These are phyloP conservation scores for Radiomyces spectabilis DNA, from an alignment of 192 early-diverging fungal genomes.

Conservation along the genomic window DNA sequence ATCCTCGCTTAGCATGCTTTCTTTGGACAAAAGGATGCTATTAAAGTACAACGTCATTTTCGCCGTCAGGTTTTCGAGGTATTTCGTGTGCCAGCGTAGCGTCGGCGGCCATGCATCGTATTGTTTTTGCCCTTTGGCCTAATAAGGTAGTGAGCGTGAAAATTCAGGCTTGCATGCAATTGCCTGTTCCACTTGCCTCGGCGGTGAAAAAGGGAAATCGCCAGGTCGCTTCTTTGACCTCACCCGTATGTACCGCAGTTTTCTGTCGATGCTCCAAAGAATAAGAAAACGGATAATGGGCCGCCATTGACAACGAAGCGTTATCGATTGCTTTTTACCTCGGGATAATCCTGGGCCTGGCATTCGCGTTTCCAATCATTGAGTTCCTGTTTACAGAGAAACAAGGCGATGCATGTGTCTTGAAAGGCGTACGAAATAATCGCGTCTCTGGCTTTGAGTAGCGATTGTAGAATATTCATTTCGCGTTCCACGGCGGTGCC, in stretches of 20 bases:
- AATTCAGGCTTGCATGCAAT: conserved; percentile 16
- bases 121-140: conserved; percentile 22
- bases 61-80: conserved; percentile 35
- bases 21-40: conserved; percentile 35
- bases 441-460: conserved; percentile 24
- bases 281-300: background rate
- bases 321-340: conserved; percentile 21
- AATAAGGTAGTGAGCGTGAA: background rate
- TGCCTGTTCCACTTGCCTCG: conserved; percentile 7
- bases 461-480: conserved; percentile 22
- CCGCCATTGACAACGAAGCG: conserved; percentile 3
- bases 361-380: conserved; percentile 33
- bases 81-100: conserved; percentile 32
- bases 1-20: conserved; percentile 33
- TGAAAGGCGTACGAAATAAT: conserved; percentile 40
- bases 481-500: conserved; percentile 33
- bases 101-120: conserved; percentile 31
- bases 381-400: conserved; percentile 22
- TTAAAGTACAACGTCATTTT: conserved; percentile 49
- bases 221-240: conserved; percentile 9
- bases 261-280: conserved; percentile 13
- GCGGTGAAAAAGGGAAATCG: background rate
- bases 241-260: conserved; percentile 7
- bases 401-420: conserved; percentile 32
- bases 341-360: conserved; percentile 37